phyloP scores from a whole-genome alignment of 2,329 filamentous ascomycete genomes.

The Dactylellina parvicollis region DNA sequence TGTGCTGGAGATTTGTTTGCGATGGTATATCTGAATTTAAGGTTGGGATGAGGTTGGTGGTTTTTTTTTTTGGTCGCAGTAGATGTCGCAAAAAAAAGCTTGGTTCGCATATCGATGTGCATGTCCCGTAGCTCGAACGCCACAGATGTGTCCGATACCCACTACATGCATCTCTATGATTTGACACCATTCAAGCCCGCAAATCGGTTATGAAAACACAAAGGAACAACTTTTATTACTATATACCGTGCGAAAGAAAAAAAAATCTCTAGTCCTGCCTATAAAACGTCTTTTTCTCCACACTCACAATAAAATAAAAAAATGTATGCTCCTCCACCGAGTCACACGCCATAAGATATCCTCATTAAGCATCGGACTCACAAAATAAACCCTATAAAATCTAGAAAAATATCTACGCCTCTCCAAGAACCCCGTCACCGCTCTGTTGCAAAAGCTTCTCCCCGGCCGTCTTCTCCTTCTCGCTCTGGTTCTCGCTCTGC shows the following conservation, averaged over 20 bases:
- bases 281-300: neutral
- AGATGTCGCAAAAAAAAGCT: constrained; percentile 22
- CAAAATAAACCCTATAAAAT: neutral
- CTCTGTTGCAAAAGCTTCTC: constrained; percentile 72
- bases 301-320: neutral
- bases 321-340: neutral
- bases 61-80: neutral
- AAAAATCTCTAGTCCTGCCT: neutral
- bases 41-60: neutral
- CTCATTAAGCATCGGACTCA: neutral
- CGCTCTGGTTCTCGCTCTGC: constrained; percentile 76
- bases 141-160: neutral
- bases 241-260: constrained; percentile 15
- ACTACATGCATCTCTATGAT: neutral
- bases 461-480: constrained; percentile 77
- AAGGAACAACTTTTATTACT: constrained; percentile 7
- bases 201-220: neutral
- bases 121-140: neutral
- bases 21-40: neutral
- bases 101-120: neutral
- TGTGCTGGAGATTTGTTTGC: neutral
- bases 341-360: neutral
- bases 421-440: constrained; percentile 55
- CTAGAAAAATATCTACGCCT: constrained; percentile 19
- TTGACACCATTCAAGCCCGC: neutral